phyloP scores from a whole-genome alignment of 192 early-diverging fungal genomes.

The Blastocladiella britannica region DNA sequence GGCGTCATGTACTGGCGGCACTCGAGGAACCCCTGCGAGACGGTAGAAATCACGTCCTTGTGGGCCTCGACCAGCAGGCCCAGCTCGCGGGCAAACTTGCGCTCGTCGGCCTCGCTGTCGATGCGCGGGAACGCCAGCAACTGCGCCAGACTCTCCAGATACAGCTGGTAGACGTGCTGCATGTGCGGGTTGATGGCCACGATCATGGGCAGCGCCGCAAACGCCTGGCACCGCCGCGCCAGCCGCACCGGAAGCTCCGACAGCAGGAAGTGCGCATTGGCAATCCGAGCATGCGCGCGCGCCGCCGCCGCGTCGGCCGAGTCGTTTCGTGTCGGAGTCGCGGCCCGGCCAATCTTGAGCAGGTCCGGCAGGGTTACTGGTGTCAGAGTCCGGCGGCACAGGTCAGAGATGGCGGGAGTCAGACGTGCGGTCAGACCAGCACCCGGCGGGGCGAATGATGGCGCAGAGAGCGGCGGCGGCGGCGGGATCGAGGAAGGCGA shows the following conservation, averaged over 20 bases:
- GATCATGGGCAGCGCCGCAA: slow-evolving; percentile 83
- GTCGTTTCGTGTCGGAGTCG: not conserved
- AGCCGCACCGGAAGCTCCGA: slow-evolving; percentile 70
- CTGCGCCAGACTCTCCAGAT: slow-evolving; percentile 52
- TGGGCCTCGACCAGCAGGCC: slow-evolving; percentile 53
- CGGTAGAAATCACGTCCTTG: slow-evolving; percentile 17
- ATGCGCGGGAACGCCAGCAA: slow-evolving; percentile 45
- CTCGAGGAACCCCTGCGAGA: slow-evolving; percentile 43
- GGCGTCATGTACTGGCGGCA: slow-evolving; percentile 70
- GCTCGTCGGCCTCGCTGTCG: slow-evolving; percentile 25
- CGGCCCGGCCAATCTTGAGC: not conserved
- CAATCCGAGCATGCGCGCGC: not conserved
- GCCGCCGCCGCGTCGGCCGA: not conserved
- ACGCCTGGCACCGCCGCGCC: slow-evolving; percentile 62
- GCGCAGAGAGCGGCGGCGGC: no score
- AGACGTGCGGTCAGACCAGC: no score
- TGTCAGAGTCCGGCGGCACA: not conserved
- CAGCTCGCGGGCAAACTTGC: slow-evolving; percentile 46
- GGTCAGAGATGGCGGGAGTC: no score
- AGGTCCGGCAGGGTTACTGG: not conserved
- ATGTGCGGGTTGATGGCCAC: slow-evolving; percentile 93
- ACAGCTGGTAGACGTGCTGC: slow-evolving; percentile 55
- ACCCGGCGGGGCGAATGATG: no score
- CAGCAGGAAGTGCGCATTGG: not conserved
- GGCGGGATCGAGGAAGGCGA: no score